Evolutionary conservation across 169 alveolate species (phyloP), one percentile per base, ranked within the genome.

Genomic region (Plasmodium sp.): DNA sequence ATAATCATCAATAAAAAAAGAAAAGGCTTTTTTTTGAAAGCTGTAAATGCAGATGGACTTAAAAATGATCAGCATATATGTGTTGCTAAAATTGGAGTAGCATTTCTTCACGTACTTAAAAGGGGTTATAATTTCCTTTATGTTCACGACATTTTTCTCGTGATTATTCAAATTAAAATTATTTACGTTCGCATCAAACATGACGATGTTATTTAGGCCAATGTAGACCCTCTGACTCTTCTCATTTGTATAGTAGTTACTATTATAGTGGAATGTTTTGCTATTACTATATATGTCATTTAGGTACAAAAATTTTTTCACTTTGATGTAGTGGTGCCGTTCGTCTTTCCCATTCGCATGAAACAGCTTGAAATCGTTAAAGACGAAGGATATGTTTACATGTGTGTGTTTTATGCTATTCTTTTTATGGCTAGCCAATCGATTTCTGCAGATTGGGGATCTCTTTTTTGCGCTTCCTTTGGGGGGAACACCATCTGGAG

Each of bases 231-330:
- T 92, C 31, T 92, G 74, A 36, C 27, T 72, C 4, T 12, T 31
- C 27, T 56, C 84, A 54, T 92, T 92, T 14, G 95, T 92, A 39
- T 92, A 92, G 58, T 92, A 92, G 82, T 92, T 92, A 72, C 95
- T 92, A 73, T 92, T 92, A 92, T 81, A 92, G 58, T 92, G 92
- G 27, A 92, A 92, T 41, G 62, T 22, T 82, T 81, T 81, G 74
- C 56, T 92, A 0, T 36, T 81, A 43, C 95, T 92, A 58, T 92
- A 92, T 34, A 54, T 92, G 79, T 92, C 95, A 92, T 71, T 83
- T 72, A 82, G 58, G 62, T 92, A 92, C 31, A 82, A 45, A 51
- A 92, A 7, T 51, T 92, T 81, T 83, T 92, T 92, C 48, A 83
- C 92, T 45, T 71, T 81, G 58, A 92, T 81, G 45, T 82, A 92